phyloP scores from a whole-genome alignment of 2,329 filamentous ascomycete species.

The Hirsutella rhossiliensis region DNA sequence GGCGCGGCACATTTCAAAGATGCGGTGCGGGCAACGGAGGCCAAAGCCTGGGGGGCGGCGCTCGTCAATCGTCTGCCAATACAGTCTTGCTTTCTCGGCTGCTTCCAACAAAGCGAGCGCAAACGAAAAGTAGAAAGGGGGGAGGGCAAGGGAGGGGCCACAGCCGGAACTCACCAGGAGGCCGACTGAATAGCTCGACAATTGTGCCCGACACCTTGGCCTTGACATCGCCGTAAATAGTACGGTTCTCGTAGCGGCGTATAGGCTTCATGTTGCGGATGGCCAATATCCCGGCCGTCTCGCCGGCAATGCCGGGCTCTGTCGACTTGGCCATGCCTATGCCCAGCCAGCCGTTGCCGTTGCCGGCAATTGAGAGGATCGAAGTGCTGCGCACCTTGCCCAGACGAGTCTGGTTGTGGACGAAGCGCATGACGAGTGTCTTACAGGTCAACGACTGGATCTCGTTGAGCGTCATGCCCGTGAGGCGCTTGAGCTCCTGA shows the following conservation, averaged over 20 bases:
- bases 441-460: conserved; percentile 52
- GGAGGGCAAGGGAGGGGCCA: neutral
- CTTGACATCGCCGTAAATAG: conserved; percentile 75
- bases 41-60: conserved; percentile 63
- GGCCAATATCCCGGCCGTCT: conserved; percentile 68
- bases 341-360: conserved; percentile 74
- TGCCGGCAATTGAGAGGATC: conserved; percentile 71
- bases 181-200: conserved; percentile 68
- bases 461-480: conserved; percentile 39
- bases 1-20: conserved; percentile 87
- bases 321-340: conserved; percentile 83
- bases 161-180: conserved; percentile 61
- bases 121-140: neutral
- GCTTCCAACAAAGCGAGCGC: neutral
- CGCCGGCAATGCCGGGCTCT: conserved; percentile 53
- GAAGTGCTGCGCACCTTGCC: conserved; percentile 79
- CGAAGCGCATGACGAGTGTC: conserved; percentile 58
- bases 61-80: neutral
- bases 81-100: no score
- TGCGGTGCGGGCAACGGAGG: conserved; percentile 77
- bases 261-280: conserved; percentile 92
- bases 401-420: conserved; percentile 89
- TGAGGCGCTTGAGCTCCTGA: conserved; percentile 40
- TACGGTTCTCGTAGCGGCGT: conserved; percentile 79
- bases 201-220: conserved; percentile 82